Percentiles rank a stretch among this genome's conserved stretches.
These are phyloP conservation scores for Saturnispora quitensis DNA, from an alignment of 805 yeast species.

Conservation along the genomic window DNA sequence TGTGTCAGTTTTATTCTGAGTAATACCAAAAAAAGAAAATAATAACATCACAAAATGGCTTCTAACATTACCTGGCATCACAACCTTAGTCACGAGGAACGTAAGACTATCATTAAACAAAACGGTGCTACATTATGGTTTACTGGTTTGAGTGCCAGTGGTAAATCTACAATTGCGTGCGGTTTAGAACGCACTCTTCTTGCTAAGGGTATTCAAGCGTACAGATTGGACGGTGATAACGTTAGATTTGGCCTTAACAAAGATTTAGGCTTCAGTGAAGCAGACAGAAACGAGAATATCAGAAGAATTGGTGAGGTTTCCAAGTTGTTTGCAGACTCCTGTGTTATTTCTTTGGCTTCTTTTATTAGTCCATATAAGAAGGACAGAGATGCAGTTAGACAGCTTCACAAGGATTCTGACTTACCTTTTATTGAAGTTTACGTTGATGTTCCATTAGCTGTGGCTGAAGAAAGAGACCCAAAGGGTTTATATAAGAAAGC, in stretches of 20 bases:
- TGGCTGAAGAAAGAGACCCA: conserved; percentile 96
- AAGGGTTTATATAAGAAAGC: conserved; percentile 96
- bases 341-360: conserved; percentile 78
- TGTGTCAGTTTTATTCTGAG: not conserved
- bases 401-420: conserved; percentile 63
- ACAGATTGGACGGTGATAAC: conserved; percentile 92
- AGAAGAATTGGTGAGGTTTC: conserved; percentile 93
- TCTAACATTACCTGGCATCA: conserved; percentile 96
- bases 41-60: conserved; percentile 48
- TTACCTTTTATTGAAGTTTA: conserved; percentile 85
- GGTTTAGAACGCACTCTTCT: conserved; percentile 81
- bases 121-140: conserved; percentile 89
- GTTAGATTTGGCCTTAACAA: conserved; percentile 91
- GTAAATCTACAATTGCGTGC: conserved; percentile 89
- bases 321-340: conserved; percentile 88
- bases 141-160: conserved; percentile 92
- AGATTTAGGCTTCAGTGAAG: conserved; percentile 87
- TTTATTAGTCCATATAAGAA: conserved; percentile 85
- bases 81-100: conserved; percentile 77
- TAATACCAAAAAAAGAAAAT: not conserved
- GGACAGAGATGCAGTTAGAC: conserved; percentile 81
- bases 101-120: conserved; percentile 63
- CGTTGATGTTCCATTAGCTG: conserved; percentile 87
- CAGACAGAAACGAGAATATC: conserved; percentile 89
- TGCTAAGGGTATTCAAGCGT: conserved; percentile 60